Base-by-base conservation (phyloP, 2,329 filamentous ascomycete genomes). In the Fusarium sp. region DNA sequence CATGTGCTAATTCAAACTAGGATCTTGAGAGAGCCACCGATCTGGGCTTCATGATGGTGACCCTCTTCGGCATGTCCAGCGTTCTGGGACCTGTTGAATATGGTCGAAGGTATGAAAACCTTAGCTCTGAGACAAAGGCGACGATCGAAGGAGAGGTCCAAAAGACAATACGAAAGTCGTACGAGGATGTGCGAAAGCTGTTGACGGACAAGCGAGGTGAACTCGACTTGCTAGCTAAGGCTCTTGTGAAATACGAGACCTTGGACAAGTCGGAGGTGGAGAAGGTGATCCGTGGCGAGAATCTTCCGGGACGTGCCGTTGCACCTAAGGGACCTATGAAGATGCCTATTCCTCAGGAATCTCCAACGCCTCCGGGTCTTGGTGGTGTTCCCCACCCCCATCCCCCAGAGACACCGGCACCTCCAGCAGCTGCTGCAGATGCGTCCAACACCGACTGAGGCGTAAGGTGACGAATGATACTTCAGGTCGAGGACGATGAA, bases 201-300 rank as follows among this genome's bases (percentile, higher is more conserved):
- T 81, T 99, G 45, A 87, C 85, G 2, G 86, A 88, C 34, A 93
- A 91, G 77, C 88, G 94, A 56, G 90, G 91, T 60, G 95, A 97
- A 78, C 86, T 99, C 9, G 95, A 99, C 73, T 83, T 93, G 12
- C 83, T 99, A 11, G 95, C 96, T 26, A 89, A 94, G 74, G 96
- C 94, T 7, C 85, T 99, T 11, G 89, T 99, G 32, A 90, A 97
- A 78, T 98, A 97, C 78, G 96, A 99, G 83, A 97, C 94, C 0
- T 82, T 99, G 50, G 91, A 91, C 77, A 92, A 91, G 78, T 89
- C 91, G 4, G 96, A 99, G 78, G 96, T 98, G 66, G 89, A 94
- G 78, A 93, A 91, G 82, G 92, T 98, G 7, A 89, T 99, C 67
- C 88, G 87, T 51, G 96, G 96, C 34, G 93, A 97, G 80, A 90